Evolutionary conservation across 2,329 filamentous ascomycete species (phyloP).

Genomic region (Pseudonectria buxi): DNA sequence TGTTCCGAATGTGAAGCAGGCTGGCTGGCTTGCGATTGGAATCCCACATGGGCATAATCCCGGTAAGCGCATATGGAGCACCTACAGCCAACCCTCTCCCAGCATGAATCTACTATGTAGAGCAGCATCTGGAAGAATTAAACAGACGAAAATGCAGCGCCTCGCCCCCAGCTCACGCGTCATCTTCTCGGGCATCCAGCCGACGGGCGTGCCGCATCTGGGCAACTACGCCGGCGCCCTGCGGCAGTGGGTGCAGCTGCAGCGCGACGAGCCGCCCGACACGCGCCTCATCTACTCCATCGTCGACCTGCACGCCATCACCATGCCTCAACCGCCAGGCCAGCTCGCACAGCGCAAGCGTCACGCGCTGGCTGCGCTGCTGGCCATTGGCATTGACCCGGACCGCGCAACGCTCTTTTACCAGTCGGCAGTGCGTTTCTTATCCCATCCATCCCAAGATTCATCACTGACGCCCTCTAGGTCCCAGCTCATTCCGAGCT

Average conservation of each 20-base stretch:
- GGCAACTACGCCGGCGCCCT: slow-evolving; percentile 94
- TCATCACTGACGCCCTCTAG: slow-evolving; percentile 29
- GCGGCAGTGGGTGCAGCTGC: slow-evolving; percentile 76
- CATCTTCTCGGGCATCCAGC: slow-evolving; percentile 95
- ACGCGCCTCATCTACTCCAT: slow-evolving; percentile 74
- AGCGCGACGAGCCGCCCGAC: slow-evolving; percentile 49
- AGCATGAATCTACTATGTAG: no score
- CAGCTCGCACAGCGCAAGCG: slow-evolving; percentile 58
- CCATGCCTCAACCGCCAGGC: slow-evolving; percentile 59
- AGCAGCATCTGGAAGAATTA: no score
- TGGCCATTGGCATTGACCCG: slow-evolving; percentile 80
- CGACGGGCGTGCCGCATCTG: slow-evolving; percentile 86
- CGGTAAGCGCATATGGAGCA: no score
- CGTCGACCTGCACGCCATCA: slow-evolving; percentile 92
- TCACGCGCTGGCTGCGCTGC: slow-evolving; percentile 69
- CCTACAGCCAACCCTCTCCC: no score
- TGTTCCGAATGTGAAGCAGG: no score
- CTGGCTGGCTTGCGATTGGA: no score
- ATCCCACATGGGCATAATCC: no score
- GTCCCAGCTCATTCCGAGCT: slow-evolving; percentile 77
- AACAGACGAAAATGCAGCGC: not conserved
- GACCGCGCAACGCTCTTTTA: slow-evolving; percentile 73
- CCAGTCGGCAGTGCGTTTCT: slow-evolving; percentile 60
- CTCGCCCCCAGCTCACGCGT: slow-evolving; percentile 30
- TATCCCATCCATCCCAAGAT: not conserved